phyloP scores from a whole-genome alignment of 306 rosid species.

The Macrotyloma uniflorum region DNA sequence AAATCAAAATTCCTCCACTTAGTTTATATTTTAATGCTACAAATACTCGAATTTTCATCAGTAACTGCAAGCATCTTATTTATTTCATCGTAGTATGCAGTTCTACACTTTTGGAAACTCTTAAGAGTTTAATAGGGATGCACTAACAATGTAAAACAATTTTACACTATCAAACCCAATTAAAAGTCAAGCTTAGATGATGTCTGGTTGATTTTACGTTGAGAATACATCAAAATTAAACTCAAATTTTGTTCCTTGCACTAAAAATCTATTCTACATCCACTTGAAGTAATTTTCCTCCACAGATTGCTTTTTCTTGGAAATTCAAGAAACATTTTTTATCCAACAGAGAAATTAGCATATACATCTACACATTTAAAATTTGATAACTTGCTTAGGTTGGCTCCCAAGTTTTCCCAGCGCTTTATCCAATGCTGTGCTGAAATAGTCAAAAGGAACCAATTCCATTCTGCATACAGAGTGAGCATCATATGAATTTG shows the following conservation, averaged over 20 bases:
- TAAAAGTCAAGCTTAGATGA: no score
- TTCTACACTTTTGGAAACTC: neutral
- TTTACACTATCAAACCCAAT: neutral
- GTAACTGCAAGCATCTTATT: neutral
- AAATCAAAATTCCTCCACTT: neutral
- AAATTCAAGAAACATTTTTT: neutral
- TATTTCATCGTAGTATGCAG: neutral
- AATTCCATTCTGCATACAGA: slow-evolving; percentile 72
- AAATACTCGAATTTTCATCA: neutral
- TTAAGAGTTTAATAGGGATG: neutral
- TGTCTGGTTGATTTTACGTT: no score
- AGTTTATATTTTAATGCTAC: neutral
- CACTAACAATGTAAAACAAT: no score
- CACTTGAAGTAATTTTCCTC: neutral
- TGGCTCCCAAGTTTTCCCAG: slow-evolving; percentile 95
- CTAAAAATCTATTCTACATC: neutral
- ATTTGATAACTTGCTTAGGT: slow-evolving; percentile 87
- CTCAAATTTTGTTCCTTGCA: neutral
- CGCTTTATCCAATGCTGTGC: slow-evolving; percentile 73
- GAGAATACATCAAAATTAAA: no score
- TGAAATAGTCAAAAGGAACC: slow-evolving; percentile 71
- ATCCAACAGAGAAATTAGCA: neutral
- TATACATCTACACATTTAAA: slow-evolving; percentile 46
- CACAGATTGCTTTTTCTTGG: neutral
- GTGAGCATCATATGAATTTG: slow-evolving; percentile 1